phyloP scores from a whole-genome alignment of 805 yeast genomes.

The Zygoascus tannicola region DNA sequence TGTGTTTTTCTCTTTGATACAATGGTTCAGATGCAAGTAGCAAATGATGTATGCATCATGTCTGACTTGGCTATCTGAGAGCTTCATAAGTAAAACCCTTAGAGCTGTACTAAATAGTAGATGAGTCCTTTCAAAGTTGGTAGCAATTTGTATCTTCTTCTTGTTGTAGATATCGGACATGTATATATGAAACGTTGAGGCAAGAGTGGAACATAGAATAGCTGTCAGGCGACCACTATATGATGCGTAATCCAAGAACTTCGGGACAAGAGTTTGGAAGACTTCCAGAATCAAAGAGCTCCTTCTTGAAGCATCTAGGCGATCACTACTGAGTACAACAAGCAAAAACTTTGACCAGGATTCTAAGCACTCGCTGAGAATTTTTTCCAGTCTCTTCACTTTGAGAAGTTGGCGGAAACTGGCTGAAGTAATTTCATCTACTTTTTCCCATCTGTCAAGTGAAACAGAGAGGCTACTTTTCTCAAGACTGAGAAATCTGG shows the following conservation, averaged over 20 bases:
- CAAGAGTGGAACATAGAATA: conserved; percentile 68
- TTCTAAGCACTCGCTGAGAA: conserved; percentile 40
- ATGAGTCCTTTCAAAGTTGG: conserved; percentile 44
- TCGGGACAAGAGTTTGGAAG: conserved; percentile 67
- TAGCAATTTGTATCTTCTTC: neutral
- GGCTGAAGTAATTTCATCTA: neutral
- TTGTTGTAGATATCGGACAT: conserved; percentile 31
- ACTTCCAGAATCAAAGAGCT: conserved; percentile 64
- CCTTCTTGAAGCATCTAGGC: conserved; percentile 36
- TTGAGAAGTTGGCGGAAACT: neutral
- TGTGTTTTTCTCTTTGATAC: conserved; percentile 22
- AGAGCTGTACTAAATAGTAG: conserved; percentile 67
- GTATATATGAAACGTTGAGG: conserved; percentile 56
- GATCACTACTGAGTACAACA: conserved; percentile 56
- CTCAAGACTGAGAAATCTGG: too few species aligned
- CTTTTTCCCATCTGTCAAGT: neutral
- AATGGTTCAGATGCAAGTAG: conserved; percentile 52
- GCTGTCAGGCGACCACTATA: conserved; percentile 58
- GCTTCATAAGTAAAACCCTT: conserved; percentile 61
- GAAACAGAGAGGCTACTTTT: too few species aligned
- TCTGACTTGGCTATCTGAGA: conserved; percentile 57
- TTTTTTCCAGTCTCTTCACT: neutral
- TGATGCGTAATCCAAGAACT: conserved; percentile 64
- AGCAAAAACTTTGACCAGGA: conserved; percentile 81
- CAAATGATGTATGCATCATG: conserved; percentile 72